Base-by-base conservation (phyloP, 257 asterid species). In the Galeopsis tetrahit region DNA sequence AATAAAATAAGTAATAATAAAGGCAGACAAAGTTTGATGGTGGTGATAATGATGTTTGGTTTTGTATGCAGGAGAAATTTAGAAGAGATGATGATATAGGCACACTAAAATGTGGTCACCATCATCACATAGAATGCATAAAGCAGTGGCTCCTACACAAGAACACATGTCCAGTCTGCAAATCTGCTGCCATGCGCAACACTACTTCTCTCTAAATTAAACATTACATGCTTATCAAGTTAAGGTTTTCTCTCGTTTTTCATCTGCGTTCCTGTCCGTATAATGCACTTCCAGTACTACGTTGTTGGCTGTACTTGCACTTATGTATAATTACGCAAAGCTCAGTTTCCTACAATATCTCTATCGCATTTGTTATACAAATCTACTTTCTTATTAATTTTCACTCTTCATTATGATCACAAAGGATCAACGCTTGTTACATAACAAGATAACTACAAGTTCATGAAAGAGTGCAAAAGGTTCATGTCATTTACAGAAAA, bases 111-210 rank as follows among this genome's bases (percentile, higher is more conserved):
- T 89, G 92, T 56, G 90, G 89, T 4, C 94, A 89, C 70, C 79
- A 79, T 70, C 89, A 87, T 72, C 94, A 87, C 69, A 57, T 81
- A 1, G 77, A 80, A 17, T 89, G 96, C 85, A 85, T 89, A 74
- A 89, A 81, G 83, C 86, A 85, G 49, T 89, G 96, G 93, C 87
- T 87, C 10, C 73, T 70, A 59, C 81, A 72, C 28, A 89, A 84
- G 72, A 89, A 85, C 65, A 70, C 82, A 48, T 87, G 93, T 68
- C 93, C 91, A 2, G 67, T 85, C 33, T 87, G 90, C 86, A 89
- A 87, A 83, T 78, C 79, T 59, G 68, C 74, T 35, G 89, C 83
- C 9, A 32, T 81, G 68, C 77, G 51, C 61, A 58, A 66, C 64
- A 68, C 33, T 15, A 73, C 33, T 15, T 15, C 31, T 51, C 49